Conservation (phyloP, 192 early-diverging fungal species). For the Backusella liffmaniae region DNA sequence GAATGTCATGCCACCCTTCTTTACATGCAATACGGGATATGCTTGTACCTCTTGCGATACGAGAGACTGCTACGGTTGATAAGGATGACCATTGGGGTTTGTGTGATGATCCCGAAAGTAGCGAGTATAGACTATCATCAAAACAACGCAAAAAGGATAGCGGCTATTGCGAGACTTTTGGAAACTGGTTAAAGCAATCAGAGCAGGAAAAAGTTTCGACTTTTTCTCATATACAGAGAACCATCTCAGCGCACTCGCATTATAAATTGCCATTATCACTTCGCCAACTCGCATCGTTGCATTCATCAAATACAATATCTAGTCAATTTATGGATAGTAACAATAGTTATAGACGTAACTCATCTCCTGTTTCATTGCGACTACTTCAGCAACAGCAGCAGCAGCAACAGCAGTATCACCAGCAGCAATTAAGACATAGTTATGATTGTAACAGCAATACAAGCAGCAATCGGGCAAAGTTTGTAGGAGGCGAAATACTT, state of each 20-base stretch:
- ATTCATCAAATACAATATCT: background rate
- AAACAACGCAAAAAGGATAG: slow-evolving; percentile 27
- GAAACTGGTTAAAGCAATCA: background rate
- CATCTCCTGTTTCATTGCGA: background rate
- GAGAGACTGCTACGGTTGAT: slow-evolving; percentile 22
- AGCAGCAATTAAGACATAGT: background rate
- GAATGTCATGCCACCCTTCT: slow-evolving; percentile 10
- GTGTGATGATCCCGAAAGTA: background rate
- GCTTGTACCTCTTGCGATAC: slow-evolving; percentile 22
- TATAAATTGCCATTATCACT: background rate
- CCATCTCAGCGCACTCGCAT: background rate
- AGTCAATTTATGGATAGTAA: background rate
- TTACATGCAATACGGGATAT: slow-evolving; percentile 25
- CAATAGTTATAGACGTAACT: background rate
- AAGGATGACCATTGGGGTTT: slow-evolving; percentile 23
- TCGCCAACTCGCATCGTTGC: background rate
- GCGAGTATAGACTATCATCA: background rate
- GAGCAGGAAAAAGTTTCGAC: background rate
- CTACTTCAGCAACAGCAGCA: background rate
- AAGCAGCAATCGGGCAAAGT: slow-evolving; percentile 34
- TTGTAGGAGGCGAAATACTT: slow-evolving; percentile 26
- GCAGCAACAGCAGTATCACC: background rate
- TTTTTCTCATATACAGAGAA: background rate
- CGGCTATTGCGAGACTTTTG: slow-evolving; percentile 15
- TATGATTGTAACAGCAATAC: background rate